Evolutionary conservation across 2,329 filamentous ascomycete species (phyloP).

Genomic region (Microsporum audouinii): DNA sequence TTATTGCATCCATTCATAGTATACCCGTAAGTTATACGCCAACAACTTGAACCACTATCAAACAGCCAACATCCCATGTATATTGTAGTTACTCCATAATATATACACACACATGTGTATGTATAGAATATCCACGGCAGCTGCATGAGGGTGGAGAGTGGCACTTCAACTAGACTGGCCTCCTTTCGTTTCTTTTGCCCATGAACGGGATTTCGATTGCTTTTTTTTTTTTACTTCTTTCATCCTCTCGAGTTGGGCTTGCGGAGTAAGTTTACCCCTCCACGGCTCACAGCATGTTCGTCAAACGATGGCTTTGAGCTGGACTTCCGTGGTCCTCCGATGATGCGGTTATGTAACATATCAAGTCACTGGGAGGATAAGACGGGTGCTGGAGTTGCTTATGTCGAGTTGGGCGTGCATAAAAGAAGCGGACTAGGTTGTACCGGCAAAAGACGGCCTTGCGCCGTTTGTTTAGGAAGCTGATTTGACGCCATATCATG

Average conservation of each 20-base stretch:
- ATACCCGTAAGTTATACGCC: not conserved
- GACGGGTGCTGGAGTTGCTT: not conserved
- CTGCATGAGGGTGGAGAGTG: not conserved
- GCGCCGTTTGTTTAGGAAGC: not conserved
- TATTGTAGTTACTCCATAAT: not conserved
- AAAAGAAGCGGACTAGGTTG: not conserved
- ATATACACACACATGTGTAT: not conserved
- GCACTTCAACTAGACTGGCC: not conserved
- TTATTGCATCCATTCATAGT: not conserved
- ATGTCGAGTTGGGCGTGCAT: not conserved
- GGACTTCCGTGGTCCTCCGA: not conserved
- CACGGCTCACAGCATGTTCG: not conserved
- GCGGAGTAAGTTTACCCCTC: not conserved
- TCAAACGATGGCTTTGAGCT: not conserved
- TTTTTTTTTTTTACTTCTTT: not conserved
- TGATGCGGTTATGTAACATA: not conserved
- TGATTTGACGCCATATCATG: not conserved
- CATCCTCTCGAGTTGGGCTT: not conserved
- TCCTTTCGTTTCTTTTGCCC: not conserved
- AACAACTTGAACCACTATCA: not conserved
- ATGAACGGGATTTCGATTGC: not conserved
- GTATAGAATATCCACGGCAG: not conserved
- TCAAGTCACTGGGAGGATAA: not conserved
- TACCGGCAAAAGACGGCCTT: not conserved
- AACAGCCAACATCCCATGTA: not conserved